phyloP scores from a whole-genome alignment of 169 alveolate genomes.

The Cyclospora cayetanensis region DNA sequence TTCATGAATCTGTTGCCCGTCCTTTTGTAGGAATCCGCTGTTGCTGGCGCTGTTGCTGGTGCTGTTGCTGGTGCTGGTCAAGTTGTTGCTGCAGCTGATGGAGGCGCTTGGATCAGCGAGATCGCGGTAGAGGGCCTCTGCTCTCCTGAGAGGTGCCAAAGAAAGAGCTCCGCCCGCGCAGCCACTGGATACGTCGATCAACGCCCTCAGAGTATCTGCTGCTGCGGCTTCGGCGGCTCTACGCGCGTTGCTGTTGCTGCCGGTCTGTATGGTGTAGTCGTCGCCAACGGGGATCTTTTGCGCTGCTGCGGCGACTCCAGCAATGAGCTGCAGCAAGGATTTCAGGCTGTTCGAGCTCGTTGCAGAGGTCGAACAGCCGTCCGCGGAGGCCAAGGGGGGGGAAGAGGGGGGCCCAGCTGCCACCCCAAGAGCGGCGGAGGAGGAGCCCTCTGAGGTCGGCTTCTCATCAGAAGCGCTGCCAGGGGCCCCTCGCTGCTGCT shows the following conservation, averaged over 20 bases:
- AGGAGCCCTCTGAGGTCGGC: too few species aligned
- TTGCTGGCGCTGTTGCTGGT: background rate
- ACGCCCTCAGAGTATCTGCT: conserved; percentile 45
- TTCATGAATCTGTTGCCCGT: conserved; percentile 13
- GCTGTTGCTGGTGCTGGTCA: conserved; percentile 14
- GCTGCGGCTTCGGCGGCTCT: conserved; percentile 56
- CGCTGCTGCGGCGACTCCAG: conserved; percentile 51
- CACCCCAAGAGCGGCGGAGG: background rate
- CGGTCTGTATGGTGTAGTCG: conserved; percentile 52
- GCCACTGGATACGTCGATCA: background rate
- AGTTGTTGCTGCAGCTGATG: background rate
- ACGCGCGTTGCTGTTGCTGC: conserved; percentile 27
- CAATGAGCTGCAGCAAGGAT: background rate
- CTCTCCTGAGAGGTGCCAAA: background rate
- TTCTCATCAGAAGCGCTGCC: background rate
- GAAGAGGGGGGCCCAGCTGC: conserved; percentile 9
- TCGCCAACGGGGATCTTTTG: conserved; percentile 50
- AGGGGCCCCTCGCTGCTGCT: background rate
- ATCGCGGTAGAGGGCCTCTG: background rate
- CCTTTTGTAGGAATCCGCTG: conserved; percentile 5
- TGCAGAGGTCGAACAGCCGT: background rate
- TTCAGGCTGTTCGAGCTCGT: conserved; percentile 20
- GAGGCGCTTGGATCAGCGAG: background rate
- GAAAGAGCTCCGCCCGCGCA: background rate
- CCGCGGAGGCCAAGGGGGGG: background rate